A percentile compares a stretch with the other conserved stretches of the same genome.
These are phyloP conservation scores for Ascochyta viciae-villosae DNA, from an alignment of 2,329 filamentous ascomycete species.

Conservation along the genomic window DNA sequence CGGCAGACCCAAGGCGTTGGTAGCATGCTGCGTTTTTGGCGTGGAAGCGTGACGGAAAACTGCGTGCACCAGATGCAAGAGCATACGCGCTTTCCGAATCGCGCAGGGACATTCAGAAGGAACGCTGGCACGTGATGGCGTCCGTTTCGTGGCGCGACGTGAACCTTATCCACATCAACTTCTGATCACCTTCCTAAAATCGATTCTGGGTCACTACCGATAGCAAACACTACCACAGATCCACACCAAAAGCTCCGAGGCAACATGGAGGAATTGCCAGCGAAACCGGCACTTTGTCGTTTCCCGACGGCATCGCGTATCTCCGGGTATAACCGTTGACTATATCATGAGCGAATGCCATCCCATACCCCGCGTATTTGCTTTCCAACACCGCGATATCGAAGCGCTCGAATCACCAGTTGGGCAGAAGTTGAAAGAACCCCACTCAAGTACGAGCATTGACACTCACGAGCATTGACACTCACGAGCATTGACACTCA, in stretches of 20 bases:
- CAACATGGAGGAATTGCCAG: conserved; percentile 11
- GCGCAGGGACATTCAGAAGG: conserved; percentile 21
- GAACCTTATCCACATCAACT: conserved; percentile 5
- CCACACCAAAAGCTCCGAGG: conserved; percentile 20
- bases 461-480: neutral
- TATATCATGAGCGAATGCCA: conserved; percentile 14
- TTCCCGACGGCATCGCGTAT: conserved; percentile 29
- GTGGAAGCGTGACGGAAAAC: conserved; percentile 16
- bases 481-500: neutral
- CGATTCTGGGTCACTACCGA: neutral
- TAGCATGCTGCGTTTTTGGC: conserved; percentile 32
- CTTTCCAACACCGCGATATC: neutral
- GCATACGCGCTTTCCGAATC: conserved; percentile 34
- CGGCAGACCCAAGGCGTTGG: conserved; percentile 55
- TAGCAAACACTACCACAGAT: neutral
- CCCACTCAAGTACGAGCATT: neutral
- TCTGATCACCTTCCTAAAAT: conserved; percentile 22
- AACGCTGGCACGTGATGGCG: conserved; percentile 37
- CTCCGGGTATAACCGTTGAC: conserved; percentile 40
- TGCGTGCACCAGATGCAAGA: neutral
- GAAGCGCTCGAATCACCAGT: neutral
- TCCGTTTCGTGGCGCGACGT: neutral
- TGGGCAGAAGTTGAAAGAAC: neutral
- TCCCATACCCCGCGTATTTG: conserved; percentile 13
- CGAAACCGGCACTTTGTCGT: conserved; percentile 32